These are phyloP conservation scores for Penicillium malachiteum DNA, from an alignment of 495 filamentous ascomycete species.

Conservation along the genomic window DNA sequence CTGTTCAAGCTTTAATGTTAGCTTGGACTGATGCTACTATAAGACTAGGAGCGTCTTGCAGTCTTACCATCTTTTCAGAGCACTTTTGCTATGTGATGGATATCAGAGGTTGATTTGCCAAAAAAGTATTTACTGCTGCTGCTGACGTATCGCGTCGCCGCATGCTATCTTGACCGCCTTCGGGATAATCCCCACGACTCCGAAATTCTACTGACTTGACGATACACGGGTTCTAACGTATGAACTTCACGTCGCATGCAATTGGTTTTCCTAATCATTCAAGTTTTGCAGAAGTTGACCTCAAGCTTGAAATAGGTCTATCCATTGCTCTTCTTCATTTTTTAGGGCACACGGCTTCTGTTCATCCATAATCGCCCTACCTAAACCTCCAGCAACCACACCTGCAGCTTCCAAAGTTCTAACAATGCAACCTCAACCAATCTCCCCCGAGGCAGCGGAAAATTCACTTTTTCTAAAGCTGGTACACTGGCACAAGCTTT, in stretches of 20 bases:
- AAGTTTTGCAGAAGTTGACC: neutral
- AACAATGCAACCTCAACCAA: constrained; percentile 28
- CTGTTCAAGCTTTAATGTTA: constrained; percentile 6
- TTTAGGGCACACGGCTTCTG: too few species aligned
- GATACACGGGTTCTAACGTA: too few species aligned
- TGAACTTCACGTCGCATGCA: too few species aligned
- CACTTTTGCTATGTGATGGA: too few species aligned
- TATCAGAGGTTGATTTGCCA: too few species aligned
- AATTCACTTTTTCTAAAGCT: constrained; percentile 31
- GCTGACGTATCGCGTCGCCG: too few species aligned
- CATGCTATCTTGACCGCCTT: constrained; percentile 7
- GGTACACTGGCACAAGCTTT: constrained; percentile 42
- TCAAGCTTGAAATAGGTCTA: too few species aligned
- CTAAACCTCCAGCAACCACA: neutral
- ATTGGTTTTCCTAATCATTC: too few species aligned
- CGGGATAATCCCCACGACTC: constrained; percentile 12
- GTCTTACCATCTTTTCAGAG: too few species aligned
- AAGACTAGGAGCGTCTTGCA: too few species aligned
- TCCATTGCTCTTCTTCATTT: too few species aligned
- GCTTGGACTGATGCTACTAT: neutral
- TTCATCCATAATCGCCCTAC: neutral
- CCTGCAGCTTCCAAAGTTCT: neutral
- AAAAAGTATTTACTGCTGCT: too few species aligned
- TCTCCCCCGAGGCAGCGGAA: constrained; percentile 6
- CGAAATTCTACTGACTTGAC: neutral